Base-by-base conservation (phyloP, 163 green algal species). In the Chlamydomonas reinhardtii region DNA sequence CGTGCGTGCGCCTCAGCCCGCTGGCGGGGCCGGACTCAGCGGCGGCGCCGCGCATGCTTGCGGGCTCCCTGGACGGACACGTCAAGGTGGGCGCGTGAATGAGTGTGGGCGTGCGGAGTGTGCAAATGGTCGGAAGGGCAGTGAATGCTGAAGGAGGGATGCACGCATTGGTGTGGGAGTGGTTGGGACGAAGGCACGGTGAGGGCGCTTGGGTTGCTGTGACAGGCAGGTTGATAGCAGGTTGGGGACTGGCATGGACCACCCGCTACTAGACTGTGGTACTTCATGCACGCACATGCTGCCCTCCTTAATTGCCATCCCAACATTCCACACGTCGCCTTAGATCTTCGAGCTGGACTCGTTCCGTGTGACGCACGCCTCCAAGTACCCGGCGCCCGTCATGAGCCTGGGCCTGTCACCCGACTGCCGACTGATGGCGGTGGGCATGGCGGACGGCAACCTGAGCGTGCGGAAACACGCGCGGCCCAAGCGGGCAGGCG, bases 51-150 rank as follows among this genome's bases (percentile, higher is more conserved):
- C 93, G 98, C 39, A 90, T 99, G 89, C 91, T 99, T 17, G 94
- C 97, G 11, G 97, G 93, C n/a, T 97, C 94, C 2, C 92, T 99
- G 61, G 97, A 99, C 77, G 96, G 96, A 2, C 95, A 99, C 74
- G 94, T 99, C 64, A 99, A 98, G 91, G 93, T 97, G 76, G 11
- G 77, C 1, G 25, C 48, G 48, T 19, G 48, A 1, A 2, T 12
- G 48, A 22, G 48, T 12, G 48, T 56, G 48, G 17, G 48, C 14
- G 11, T 54, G 11, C 4, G 20, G 59, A 6, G 24, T 68, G 61
- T 12, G 16, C 66, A 20, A 0, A 22, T 39, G 66, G 66, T n/a
- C n/a, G n/a, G n/a, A n/a, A n/a, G n/a, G n/a, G n/a, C n/a, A n/a
- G n/a, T n/a, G n/a, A n/a, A n/a, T n/a, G n/a, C n/a, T n/a, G n/a